Percentiles rank a stretch among this genome's conserved stretches.
Evolutionary conservation across 345 rosid species (phyloP).

Genomic region (Erodium maritimum): DNA sequence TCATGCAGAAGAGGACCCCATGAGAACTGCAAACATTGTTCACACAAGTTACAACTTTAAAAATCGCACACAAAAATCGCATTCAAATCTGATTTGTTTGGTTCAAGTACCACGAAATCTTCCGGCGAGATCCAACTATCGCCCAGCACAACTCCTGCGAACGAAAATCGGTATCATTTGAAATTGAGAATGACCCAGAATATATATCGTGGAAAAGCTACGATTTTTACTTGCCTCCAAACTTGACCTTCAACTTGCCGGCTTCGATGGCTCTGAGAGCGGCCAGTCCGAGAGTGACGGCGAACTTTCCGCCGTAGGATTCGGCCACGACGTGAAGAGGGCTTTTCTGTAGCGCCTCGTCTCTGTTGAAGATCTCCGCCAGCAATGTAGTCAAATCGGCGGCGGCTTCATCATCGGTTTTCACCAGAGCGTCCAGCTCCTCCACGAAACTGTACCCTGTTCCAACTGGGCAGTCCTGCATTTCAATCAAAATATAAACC

Average conservation of each 20-base stretch:
- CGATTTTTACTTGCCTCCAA: conserved; percentile 54
- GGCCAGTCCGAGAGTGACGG: conserved; percentile 63
- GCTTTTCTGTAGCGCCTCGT: conserved; percentile 37
- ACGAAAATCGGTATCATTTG: background rate
- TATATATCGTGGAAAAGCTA: background rate
- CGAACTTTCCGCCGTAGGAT: conserved; percentile 90
- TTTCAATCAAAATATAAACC: background rate
- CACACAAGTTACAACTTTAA: background rate
- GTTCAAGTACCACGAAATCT: conserved; percentile 19
- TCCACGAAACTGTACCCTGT: conserved; percentile 72
- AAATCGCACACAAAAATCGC: too few relatives aligned
- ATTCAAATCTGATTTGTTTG: background rate
- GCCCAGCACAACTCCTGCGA: conserved; percentile 64
- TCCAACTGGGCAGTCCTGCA: conserved; percentile 73
- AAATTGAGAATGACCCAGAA: background rate
- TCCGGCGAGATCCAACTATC: conserved; percentile 93
- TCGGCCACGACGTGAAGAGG: conserved; percentile 76
- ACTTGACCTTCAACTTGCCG: conserved; percentile 46
- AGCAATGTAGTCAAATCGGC: conserved; percentile 58
- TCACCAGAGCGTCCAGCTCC: conserved; percentile 33
- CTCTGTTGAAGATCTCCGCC: conserved; percentile 32
- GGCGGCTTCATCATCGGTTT: conserved; percentile 79
- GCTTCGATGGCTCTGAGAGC: conserved; percentile 43
- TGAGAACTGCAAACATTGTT: conserved; percentile 36
- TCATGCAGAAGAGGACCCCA: conserved; percentile 88